Evolutionary conservation across 345 rosid genomes (phyloP).

Genomic region (Viola odorata): DNA sequence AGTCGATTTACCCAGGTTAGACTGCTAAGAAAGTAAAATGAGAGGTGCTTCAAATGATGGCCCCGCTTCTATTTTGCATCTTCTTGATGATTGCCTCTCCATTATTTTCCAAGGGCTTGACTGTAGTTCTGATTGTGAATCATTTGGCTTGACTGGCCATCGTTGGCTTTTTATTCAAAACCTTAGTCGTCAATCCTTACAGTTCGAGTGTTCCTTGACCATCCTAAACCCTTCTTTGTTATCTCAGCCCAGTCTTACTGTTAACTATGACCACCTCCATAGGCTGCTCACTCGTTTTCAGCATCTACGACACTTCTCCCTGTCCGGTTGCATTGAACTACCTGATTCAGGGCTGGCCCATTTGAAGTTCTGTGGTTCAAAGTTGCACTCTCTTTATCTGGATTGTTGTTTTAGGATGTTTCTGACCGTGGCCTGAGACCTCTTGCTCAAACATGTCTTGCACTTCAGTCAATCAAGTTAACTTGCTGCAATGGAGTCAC

Average conservation of each 20-base stretch:
- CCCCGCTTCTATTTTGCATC: slow-evolving; percentile 39
- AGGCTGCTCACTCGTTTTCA: slow-evolving; percentile 63
- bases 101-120: slow-evolving; percentile 49
- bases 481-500: slow-evolving; percentile 42
- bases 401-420: slow-evolving; percentile 56
- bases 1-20: slow-evolving; percentile 56
- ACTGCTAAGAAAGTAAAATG: slow-evolving; percentile 36
- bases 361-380: slow-evolving; percentile 42
- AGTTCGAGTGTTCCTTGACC: slow-evolving; percentile 49
- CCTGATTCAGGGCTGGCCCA: slow-evolving; percentile 48
- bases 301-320: slow-evolving; percentile 47
- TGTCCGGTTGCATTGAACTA: slow-evolving; percentile 59
- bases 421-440: slow-evolving; percentile 49
- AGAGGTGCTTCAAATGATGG: slow-evolving; percentile 30
- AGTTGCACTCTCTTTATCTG: slow-evolving; percentile 42
- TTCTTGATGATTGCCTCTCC: slow-evolving; percentile 72
- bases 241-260: slow-evolving; percentile 28
- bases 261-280: slow-evolving; percentile 39
- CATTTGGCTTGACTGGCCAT: slow-evolving; percentile 71
- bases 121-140: slow-evolving; percentile 44
- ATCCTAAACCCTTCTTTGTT: slow-evolving; percentile 21
- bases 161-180: slow-evolving; percentile 65
- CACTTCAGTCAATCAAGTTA: slow-evolving; percentile 48
- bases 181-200: slow-evolving; percentile 41
- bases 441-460: slow-evolving; percentile 40